phyloP scores from a whole-genome alignment of 805 yeast species.

The Isabelozyma heimii region DNA sequence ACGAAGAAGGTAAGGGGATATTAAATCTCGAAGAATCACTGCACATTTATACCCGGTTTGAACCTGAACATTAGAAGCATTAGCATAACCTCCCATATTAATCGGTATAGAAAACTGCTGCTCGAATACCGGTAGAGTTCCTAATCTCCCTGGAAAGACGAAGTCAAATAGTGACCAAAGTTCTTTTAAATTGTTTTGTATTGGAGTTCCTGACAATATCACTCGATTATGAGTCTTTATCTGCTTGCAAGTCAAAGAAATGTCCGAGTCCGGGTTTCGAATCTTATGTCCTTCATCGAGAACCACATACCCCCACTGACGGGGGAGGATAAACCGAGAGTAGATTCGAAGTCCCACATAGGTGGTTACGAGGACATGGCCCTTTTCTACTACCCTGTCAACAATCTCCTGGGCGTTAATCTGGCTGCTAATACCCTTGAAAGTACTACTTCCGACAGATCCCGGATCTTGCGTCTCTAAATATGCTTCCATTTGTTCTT shows the following conservation, averaged over 20 bases:
- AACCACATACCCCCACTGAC: slow-evolving; percentile 85
- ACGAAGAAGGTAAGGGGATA: slow-evolving; percentile 84
- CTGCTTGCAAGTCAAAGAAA: slow-evolving; percentile 82
- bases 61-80: slow-evolving; percentile 92
- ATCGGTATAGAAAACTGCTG: slow-evolving; percentile 90
- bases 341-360: slow-evolving; percentile 82
- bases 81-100: slow-evolving; percentile 96
- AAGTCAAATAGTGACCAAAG: slow-evolving; percentile 95
- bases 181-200: slow-evolving; percentile 88
- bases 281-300: slow-evolving; percentile 97
- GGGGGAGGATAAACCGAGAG: slow-evolving; percentile 57
- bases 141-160: slow-evolving; percentile 90
- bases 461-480: slow-evolving; percentile 44
- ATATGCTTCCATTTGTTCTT: slow-evolving; percentile 49
- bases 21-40: slow-evolving; percentile 79
- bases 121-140: slow-evolving; percentile 93
- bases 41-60: slow-evolving; percentile 97
- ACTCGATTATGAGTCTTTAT: slow-evolving; percentile 80
- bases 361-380: slow-evolving; percentile 87
- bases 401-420: slow-evolving; percentile 48
- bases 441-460: slow-evolving; percentile 8
- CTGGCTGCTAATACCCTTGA: slow-evolving; percentile 27
- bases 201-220: slow-evolving; percentile 93
- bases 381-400: slow-evolving; percentile 58
- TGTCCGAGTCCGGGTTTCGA: slow-evolving; percentile 88